A percentile compares a stretch with the other conserved stretches of the same genome.
These are phyloP conservation scores for Papilionanthe hybrid DNA, from an alignment of 116 monocot genomes.

Conservation along the genomic window DNA sequence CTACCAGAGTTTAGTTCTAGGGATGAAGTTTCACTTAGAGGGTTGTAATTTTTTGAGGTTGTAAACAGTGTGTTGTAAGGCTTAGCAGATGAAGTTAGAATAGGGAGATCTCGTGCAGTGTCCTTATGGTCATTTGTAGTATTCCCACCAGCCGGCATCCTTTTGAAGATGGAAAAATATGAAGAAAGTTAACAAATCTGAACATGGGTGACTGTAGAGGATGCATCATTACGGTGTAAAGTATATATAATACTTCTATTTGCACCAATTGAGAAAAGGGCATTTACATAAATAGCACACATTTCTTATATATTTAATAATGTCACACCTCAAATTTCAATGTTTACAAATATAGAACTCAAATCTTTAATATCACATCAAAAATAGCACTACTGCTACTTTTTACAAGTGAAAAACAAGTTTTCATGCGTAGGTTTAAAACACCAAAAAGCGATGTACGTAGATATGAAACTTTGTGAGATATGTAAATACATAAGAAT, in stretches of 20 bases:
- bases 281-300: too few relatives aligned
- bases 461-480: too few relatives aligned
- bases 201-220: too few relatives aligned
- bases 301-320: too few relatives aligned
- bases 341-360: too few relatives aligned
- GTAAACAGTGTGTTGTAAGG: slow-evolving; percentile 11
- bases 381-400: too few relatives aligned
- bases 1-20: background rate
- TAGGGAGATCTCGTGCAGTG: background rate
- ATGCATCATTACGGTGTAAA: background rate
- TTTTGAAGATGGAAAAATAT: slow-evolving; percentile 1
- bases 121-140: slow-evolving; percentile 7
- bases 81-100: slow-evolving; percentile 15
- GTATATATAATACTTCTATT: background rate
- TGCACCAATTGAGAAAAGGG: background rate
- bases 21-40: background rate
- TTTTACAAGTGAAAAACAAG: too few relatives aligned
- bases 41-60: slow-evolving; percentile 10
- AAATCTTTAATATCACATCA: too few relatives aligned
- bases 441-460: too few relatives aligned
- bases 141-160: slow-evolving; percentile 4
- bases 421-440: too few relatives aligned
- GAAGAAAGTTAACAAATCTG: background rate
- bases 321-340: too few relatives aligned
- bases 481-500: too few relatives aligned